Base-by-base conservation (phyloP, 805 yeast genomes). In the Cyberlindnera mississippiensis region DNA sequence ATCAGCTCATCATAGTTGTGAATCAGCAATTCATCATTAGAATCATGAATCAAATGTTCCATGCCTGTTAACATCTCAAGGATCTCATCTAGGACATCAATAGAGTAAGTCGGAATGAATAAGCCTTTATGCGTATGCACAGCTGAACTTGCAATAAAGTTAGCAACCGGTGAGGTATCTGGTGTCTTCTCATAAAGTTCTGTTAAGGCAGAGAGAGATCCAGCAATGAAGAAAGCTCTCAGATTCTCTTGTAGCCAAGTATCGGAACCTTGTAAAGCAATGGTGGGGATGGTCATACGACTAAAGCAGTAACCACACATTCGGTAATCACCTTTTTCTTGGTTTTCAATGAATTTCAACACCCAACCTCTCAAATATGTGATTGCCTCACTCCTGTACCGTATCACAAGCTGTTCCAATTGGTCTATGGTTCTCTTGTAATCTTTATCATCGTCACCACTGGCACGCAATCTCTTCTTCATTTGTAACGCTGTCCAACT, bases 401-500 rank as follows among this genome's bases (percentile, higher is more conserved):
- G 18, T 1, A 36, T 38, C 8, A 45, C 37, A 4, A 45, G 28
- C 3, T 22, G 33, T 3, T 19, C 31, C 13, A 55, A 26, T 2
- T 22, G 3, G 2, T 40, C 19, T 13, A 51, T 35, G 13, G 39
- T 38, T 2, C 20, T 5, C 28, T 29, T 40, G 16, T 26, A 32
- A 4, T 35, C 33, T 6, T 22, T 22, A 17, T 38, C 38, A 27
- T 34, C 20, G 12, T 27, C 14, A 3, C 43, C 48, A 12, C 31
- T 24, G 1, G 49, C 49, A 8, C 35, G 36, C 1, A 44, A 36
- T 20, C 40, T 49, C 24, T 49, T 48, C 5, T 28, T 18, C 31
- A 56, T 33, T 37, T 55, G 59, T 2, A 46, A 12, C 11, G 38
- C 45, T 1, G 49, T 1, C 59, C 59, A 56, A n/a, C 28, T 15